Conservation (phyloP, 768 basidiomycete genomes). For the Hypholoma fasciculare region DNA sequence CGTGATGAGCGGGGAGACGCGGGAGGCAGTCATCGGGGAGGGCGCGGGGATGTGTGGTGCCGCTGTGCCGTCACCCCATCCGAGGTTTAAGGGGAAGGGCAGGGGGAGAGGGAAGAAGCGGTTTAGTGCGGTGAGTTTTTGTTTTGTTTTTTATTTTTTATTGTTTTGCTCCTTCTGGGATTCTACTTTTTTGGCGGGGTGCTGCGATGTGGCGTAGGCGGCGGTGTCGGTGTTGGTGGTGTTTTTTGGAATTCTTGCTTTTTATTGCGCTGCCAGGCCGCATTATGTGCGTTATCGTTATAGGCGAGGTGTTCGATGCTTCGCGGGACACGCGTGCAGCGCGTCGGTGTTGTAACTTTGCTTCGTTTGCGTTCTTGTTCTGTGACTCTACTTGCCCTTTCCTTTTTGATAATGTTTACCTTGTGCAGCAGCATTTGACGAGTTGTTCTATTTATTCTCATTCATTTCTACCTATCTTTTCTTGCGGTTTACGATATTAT, state of each 20-base stretch:
- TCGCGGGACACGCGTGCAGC: not conserved
- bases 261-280: not conserved
- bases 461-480: not conserved
- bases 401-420: too few relatives aligned
- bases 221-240: too few relatives aligned
- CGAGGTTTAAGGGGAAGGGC: constrained; percentile 34
- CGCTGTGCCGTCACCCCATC: constrained; percentile 52
- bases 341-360: not conserved
- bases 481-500: not conserved
- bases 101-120: constrained; percentile 18
- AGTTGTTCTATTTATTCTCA: not conserved
- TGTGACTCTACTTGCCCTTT: too few relatives aligned
- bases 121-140: constrained; percentile 27
- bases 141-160: too few relatives aligned
- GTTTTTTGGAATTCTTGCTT: too few relatives aligned
- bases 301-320: not conserved
- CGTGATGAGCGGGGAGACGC: constrained; percentile 30
- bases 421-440: not conserved
- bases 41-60: constrained; percentile 37
- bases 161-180: too few relatives aligned
- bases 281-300: constrained; percentile 3
- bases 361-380: not conserved
- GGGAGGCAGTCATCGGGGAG: constrained; percentile 48
- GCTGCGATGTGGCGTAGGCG: too few relatives aligned
- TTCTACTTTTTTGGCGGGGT: too few relatives aligned